Evolutionary conservation across 257 asterid species (phyloP).

Genomic region (Haberlea rhodopensis): DNA sequence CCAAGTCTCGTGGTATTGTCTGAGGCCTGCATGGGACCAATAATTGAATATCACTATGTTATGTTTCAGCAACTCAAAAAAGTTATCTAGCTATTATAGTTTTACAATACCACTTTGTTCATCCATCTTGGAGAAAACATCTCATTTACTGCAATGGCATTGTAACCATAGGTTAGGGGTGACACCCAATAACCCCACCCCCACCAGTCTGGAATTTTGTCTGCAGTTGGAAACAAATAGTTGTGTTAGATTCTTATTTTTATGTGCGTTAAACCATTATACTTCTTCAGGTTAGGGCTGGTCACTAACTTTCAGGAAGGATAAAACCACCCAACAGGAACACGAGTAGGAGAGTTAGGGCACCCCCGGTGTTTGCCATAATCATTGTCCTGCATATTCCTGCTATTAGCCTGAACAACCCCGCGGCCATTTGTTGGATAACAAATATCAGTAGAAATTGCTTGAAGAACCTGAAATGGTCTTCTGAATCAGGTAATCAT

Average conservation of each 20-base stretch:
- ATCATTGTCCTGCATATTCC: slow-evolving; percentile 55
- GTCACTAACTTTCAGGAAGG: slow-evolving; percentile 45
- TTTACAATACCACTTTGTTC: slow-evolving; percentile 42
- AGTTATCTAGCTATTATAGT: not conserved
- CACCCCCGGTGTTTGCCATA: slow-evolving; percentile 56
- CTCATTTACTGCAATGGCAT: slow-evolving; percentile 59
- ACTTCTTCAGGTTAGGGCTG: not conserved
- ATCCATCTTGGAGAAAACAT: slow-evolving; percentile 70
- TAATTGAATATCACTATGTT: not conserved
- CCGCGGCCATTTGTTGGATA: slow-evolving; percentile 60
- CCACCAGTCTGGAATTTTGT: slow-evolving; percentile 68
- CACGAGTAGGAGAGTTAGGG: slow-evolving; percentile 42
- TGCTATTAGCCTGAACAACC: slow-evolving; percentile 50
- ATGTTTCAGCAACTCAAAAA: not conserved
- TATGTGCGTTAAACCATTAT: not conserved
- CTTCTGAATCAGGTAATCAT: not conserved
- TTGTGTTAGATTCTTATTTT: not conserved
- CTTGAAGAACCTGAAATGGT: slow-evolving; percentile 53
- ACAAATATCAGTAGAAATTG: slow-evolving; percentile 44
- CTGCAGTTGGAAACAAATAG: slow-evolving; percentile 29
- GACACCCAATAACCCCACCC: slow-evolving; percentile 70
- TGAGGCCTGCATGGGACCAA: slow-evolving; percentile 39
- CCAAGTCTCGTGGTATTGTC: slow-evolving; percentile 45
- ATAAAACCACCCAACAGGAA: slow-evolving; percentile 63
- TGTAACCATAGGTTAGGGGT: slow-evolving; percentile 57